Percentiles rank a stretch among this genome's conserved stretches.
Evolutionary conservation across 2,329 filamentous ascomycete species (phyloP).

Genomic region (Colletotrichum sp.): DNA sequence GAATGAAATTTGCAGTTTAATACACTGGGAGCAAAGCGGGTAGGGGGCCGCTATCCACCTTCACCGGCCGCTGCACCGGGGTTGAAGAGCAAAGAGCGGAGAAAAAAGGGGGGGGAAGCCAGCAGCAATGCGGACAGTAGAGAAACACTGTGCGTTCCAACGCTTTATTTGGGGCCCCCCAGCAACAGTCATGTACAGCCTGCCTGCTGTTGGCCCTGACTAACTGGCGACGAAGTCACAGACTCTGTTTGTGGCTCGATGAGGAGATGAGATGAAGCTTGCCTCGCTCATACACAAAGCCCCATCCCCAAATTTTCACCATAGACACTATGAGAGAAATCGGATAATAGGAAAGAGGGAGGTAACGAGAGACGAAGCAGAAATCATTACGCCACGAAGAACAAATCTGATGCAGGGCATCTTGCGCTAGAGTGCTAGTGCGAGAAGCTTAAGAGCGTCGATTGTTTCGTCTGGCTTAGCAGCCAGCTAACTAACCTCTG

Average conservation of each 20-base stretch:
- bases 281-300: background rate
- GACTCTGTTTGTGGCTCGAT: background rate
- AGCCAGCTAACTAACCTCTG: background rate
- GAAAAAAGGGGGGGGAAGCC: background rate
- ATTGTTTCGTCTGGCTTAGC: background rate
- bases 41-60: background rate
- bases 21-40: background rate
- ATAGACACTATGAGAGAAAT: background rate
- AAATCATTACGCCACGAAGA: background rate
- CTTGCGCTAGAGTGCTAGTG: background rate
- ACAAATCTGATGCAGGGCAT: background rate
- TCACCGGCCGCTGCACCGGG: background rate
- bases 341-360: background rate
- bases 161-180: background rate
- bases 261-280: background rate
- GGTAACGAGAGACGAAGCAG: background rate
- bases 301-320: background rate
- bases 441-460: background rate
- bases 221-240: background rate
- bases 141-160: background rate
- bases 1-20: background rate
- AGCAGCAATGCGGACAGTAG: background rate
- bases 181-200: background rate
- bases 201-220: background rate
- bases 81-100: background rate